phyloP scores from a whole-genome alignment of 2,329 filamentous ascomycete species.

The Myriosclerotinia curreyana region DNA sequence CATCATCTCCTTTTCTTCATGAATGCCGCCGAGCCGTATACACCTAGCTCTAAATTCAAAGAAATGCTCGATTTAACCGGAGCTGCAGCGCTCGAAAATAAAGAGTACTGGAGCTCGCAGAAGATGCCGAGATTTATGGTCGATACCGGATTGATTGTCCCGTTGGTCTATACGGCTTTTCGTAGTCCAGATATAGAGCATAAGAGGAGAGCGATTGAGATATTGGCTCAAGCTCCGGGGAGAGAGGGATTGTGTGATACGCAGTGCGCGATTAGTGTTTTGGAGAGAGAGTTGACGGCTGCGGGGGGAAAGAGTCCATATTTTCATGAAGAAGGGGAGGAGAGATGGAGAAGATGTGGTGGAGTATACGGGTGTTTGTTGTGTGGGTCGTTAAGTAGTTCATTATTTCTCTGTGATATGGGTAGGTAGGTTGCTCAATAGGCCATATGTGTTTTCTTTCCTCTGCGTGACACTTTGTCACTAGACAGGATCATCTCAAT shows the following conservation, averaged over 20 bases:
- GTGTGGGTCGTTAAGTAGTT: neutral
- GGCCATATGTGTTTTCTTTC: neutral
- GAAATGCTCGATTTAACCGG: slow-evolving; percentile 32
- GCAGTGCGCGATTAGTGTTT: slow-evolving; percentile 29
- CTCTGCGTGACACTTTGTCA: neutral
- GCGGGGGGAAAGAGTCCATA: neutral
- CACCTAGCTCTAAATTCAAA: slow-evolving; percentile 28
- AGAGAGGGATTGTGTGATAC: slow-evolving; percentile 37
- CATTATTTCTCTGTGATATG: neutral
- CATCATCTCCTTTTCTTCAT: slow-evolving; percentile 32
- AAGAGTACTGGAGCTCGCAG: slow-evolving; percentile 4
- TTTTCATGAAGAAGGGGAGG: neutral
- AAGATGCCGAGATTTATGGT: slow-evolving; percentile 18
- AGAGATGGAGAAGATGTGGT: neutral
- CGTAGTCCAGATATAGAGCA: slow-evolving; percentile 24
- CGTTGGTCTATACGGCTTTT: slow-evolving; percentile 32
- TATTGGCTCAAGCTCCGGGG: slow-evolving; percentile 30
- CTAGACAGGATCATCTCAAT: neutral
- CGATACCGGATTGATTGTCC: slow-evolving; percentile 32
- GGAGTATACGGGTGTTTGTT: neutral
- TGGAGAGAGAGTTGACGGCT: slow-evolving; percentile 21
- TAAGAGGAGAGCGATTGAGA: slow-evolving; percentile 28
- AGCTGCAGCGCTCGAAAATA: slow-evolving; percentile 18
- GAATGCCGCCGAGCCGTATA: slow-evolving; percentile 25
- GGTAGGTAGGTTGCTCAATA: too few species aligned